These are phyloP conservation scores for Xylaria grammica DNA, from an alignment of 495 filamentous ascomycete genomes.

Conservation along the genomic window DNA sequence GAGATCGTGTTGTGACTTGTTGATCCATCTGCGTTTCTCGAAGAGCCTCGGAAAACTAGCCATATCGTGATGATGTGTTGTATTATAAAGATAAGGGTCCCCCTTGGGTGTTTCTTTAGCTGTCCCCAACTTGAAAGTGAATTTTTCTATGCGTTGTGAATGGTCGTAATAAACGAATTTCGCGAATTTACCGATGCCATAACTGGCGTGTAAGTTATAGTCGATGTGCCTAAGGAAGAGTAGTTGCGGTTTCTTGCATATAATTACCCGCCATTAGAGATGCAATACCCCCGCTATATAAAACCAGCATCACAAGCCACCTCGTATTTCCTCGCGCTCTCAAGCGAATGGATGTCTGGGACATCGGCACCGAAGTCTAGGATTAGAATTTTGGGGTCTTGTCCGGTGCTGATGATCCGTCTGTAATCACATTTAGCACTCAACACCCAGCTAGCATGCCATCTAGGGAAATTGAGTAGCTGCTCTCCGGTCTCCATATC, in stretches of 20 bases:
- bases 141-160: background rate
- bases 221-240: background rate
- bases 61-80: background rate
- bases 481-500: conserved; percentile 76
- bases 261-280: background rate
- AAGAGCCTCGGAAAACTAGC: background rate
- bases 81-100: background rate
- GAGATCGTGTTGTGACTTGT: background rate
- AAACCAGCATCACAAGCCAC: conserved; percentile 34
- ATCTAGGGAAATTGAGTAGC: conserved; percentile 79
- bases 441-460: conserved; percentile 95
- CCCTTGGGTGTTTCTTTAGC: background rate
- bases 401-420: conserved; percentile 88
- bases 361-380: conserved; percentile 80
- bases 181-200: background rate
- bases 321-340: conserved; percentile 43
- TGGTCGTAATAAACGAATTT: conserved; percentile 5
- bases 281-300: conserved; percentile 23
- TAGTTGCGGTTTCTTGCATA: background rate
- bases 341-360: conserved; percentile 57
- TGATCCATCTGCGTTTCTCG: background rate
- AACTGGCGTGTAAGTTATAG: background rate
- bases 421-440: conserved; percentile 94
- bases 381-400: conserved; percentile 89
- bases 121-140: background rate